Base-by-base conservation (phyloP, 2,329 filamentous ascomycete species). In the Didymella segeticola region DNA sequence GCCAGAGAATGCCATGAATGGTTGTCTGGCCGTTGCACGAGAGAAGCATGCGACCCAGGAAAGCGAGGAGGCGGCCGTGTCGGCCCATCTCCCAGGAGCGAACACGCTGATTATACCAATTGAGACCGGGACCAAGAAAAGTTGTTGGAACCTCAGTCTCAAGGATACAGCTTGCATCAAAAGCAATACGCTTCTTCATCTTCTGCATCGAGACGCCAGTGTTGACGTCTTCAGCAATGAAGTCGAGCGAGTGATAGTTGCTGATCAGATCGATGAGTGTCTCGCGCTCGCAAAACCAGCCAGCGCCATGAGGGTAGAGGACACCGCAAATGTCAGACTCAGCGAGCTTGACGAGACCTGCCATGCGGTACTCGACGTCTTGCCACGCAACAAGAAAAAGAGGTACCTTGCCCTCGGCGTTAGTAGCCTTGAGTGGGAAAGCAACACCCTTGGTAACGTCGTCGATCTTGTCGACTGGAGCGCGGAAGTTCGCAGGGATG, bases 221-320 rank as follows among this genome's bases (percentile, higher is more conserved):
- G 22, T 63, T 62, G 31, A 52, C 43, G 26, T 63, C 61, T 34
- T 63, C 56, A 7, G 61, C 61, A 25, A 63, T 63, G 51, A 63
- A 63, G 29, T 63, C 58, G 9, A 63, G 54, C 8, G 58, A 52
- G 33, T 62, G 61, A 26, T 62, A 58, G 43, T 58, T 50, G 25
- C 47, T 48, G 2, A 63, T 61, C 12, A 61, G 53, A 12, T 57
- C 52, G 39, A 63, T 60, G 4, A 63, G 46, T 2, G 56, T 62
- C 11, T 60, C 58, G 10, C 49, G 45, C 25, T 63, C 61, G 19
- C 48, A 52, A 34, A 62, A 63, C 58, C 56, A 63, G 12, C 61
- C 61, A 19, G 61, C 60, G 12, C 60, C 60, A 20, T 63, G 60
- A 15, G 60, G 60, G 11, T 57, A 63, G 15, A 52, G 53, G 3